A percentile compares a stretch with the other conserved stretches of the same genome.
Evolutionary conservation across 164 flowering plant genomes (phyloP).

Genomic region (Dillenia turbinata): DNA sequence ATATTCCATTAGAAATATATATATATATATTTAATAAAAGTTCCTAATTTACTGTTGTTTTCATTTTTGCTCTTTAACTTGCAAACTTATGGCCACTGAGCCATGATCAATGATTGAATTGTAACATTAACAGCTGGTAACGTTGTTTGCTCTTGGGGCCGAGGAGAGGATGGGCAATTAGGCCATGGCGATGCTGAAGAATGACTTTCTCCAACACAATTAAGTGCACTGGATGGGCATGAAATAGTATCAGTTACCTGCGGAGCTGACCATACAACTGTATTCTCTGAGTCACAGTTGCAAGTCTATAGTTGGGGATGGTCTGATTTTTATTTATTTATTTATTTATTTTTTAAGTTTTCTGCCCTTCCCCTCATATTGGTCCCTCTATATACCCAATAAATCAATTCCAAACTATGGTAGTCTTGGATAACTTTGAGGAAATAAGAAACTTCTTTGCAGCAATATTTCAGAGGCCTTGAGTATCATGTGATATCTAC

Average conservation of each 20-base stretch:
- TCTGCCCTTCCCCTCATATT: background rate
- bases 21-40: no score
- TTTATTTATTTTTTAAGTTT: background rate
- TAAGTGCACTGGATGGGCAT: constrained; percentile 78
- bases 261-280: constrained; percentile 97
- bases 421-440: no score
- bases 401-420: no score
- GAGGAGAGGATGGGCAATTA: constrained; percentile 98
- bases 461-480: no score
- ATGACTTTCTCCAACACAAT: constrained; percentile 63
- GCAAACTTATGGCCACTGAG: no score
- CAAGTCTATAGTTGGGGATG: constrained; percentile 99
- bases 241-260: constrained; percentile 69
- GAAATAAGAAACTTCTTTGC: no score
- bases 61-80: no score
- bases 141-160: constrained; percentile 91
- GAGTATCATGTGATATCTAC: no score
- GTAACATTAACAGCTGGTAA: constrained; percentile 57
- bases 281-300: constrained; percentile 56
- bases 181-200: constrained; percentile 99
- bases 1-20: no score
- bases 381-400: no score
- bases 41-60: no score
- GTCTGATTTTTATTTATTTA: constrained; percentile 31
- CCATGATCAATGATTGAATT: no score